Conservation (phyloP, 176 grass and related monocot genomes). For the Puya raimondii region DNA sequence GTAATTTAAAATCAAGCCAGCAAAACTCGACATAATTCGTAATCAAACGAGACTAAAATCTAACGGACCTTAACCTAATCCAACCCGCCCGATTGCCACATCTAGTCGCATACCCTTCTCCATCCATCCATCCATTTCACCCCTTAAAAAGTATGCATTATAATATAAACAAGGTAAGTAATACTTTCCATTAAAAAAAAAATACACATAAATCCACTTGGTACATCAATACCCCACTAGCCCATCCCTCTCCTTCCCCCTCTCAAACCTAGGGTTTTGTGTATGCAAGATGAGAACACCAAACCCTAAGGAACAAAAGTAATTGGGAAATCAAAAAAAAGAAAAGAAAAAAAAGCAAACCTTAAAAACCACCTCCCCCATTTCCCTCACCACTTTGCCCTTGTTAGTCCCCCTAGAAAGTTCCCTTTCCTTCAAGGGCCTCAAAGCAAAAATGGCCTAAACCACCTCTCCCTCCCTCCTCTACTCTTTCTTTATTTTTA, state of each 20-base stretch:
- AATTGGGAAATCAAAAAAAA: not conserved
- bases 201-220: not conserved
- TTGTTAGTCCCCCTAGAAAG: not conserved
- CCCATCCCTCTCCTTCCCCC: not conserved
- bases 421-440: not conserved
- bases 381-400: not conserved
- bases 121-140: too few relatives aligned
- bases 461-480: not conserved
- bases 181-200: too few relatives aligned
- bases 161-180: too few relatives aligned
- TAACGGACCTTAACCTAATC: too few relatives aligned
- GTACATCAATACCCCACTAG: not conserved
- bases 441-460: not conserved
- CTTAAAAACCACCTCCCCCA: not conserved
- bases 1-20: too few relatives aligned
- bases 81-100: too few relatives aligned
- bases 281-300: not conserved
- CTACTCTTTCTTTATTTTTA: not conserved
- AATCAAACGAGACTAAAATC: too few relatives aligned
- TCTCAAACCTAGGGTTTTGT: not conserved
- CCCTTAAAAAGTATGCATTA: too few relatives aligned
- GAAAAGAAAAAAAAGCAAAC: not conserved
- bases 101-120: too few relatives aligned
- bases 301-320: not conserved
- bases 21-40: too few relatives aligned